phyloP scores from a whole-genome alignment of 2,329 filamentous ascomycete species.

The Botryotinia calthae region DNA sequence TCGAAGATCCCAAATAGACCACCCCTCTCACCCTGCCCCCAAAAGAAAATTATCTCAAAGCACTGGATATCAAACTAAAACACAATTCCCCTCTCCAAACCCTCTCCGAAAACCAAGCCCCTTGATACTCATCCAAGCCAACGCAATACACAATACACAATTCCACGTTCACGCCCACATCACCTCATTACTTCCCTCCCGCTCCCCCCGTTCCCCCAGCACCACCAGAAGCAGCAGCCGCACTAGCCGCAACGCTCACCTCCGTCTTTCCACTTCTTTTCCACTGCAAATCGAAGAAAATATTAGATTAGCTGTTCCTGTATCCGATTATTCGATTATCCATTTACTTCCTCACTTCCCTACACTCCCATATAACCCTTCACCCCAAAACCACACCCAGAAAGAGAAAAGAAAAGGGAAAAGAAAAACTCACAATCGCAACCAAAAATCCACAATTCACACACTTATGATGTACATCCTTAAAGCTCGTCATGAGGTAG shows the following conservation, averaged over 20 bases:
- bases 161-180: background rate
- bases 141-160: background rate
- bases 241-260: background rate
- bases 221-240: background rate
- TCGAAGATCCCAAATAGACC: background rate
- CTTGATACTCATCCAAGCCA: background rate
- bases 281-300: background rate
- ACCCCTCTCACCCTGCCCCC: background rate
- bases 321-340: background rate
- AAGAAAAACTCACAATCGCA: background rate
- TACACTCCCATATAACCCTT: too few relatives aligned
- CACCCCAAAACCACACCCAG: background rate
- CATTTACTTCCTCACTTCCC: too few relatives aligned
- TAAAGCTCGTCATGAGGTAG: background rate
- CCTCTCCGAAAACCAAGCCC: too few relatives aligned
- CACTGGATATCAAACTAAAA: background rate
- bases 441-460: background rate
- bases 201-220: background rate
- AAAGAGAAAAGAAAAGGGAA: background rate
- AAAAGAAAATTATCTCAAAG: background rate
- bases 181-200: too few relatives aligned
- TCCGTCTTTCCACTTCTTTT: constrained; percentile 7
- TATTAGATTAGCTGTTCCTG: background rate
- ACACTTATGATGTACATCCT: constrained; percentile 8
- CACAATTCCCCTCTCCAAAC: background rate